These are phyloP conservation scores for Pythium aquatile DNA, from an alignment of 352 stramenopile species.

Conservation along the genomic window DNA sequence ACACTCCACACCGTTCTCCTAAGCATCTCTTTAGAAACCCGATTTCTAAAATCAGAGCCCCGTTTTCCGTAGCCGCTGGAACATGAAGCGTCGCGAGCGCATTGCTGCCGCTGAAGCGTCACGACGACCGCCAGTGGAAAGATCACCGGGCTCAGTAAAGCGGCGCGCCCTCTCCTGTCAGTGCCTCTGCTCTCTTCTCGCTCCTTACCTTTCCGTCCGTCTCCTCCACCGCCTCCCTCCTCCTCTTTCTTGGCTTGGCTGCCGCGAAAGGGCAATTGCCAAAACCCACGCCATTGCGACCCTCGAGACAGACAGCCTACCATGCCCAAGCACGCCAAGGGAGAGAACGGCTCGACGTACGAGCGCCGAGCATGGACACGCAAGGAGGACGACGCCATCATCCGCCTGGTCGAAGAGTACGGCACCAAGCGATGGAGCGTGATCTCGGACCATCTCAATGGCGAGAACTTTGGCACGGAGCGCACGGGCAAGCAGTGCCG, in stretches of 20 bases:
- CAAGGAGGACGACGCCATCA: conserved; percentile 85
- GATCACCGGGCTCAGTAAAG: conserved; percentile 14
- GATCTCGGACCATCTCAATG: conserved; percentile 86
- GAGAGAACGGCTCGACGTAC: conserved; percentile 64
- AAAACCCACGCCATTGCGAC: conserved; percentile 29
- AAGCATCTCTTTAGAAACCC: not conserved
- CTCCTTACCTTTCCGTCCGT: not conserved
- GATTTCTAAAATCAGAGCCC: not conserved
- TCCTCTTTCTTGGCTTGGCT: not conserved
- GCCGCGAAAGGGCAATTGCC: conserved; percentile 4
- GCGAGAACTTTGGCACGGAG: conserved; percentile 81
- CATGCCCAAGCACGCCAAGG: conserved; percentile 62
- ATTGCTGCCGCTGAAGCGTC: conserved; percentile 9
- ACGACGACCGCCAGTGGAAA: conserved; percentile 4
- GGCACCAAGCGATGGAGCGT: conserved; percentile 86
- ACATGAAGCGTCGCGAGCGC: not conserved
- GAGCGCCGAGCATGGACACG: conserved; percentile 82
- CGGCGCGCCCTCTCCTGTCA: conserved; percentile 5
- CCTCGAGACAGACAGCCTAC: conserved; percentile 5
- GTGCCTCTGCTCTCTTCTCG: conserved; percentile 1
- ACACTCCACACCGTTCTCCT: not conserved
- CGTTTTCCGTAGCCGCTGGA: not conserved
- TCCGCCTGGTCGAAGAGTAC: conserved; percentile 83
- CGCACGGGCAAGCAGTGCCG: conserved; percentile 84
- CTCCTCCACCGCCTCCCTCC: not conserved